Base-by-base conservation (phyloP, 148 eudicot species). In the Diospyros kaki region DNA sequence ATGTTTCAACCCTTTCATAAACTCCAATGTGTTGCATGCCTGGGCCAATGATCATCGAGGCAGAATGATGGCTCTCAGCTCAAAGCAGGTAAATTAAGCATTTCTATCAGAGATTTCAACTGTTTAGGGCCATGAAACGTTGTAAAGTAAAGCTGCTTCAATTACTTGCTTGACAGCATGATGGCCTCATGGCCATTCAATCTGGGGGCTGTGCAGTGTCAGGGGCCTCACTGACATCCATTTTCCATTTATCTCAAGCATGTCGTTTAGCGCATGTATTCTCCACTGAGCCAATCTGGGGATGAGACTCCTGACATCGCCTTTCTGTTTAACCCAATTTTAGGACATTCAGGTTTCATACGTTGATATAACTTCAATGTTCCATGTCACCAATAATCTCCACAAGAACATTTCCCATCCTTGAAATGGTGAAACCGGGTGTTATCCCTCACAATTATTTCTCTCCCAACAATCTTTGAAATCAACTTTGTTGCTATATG, bases 361-460 rank as follows among this genome's bases (percentile, higher is more conserved):
- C 9, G 12, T n/a, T 45, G 69, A 45, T 15, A 17, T 58, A 18
- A 18, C 39, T 52, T 48, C 11, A 15, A 6, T 72, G 15, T 61
- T 38, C 46, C 44, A 62, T 46, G 40, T 75, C 82, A 87, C 90
- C 90, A 87, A 70, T 87, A 90, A 81, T 88, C 92, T 58, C 87
- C 81, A 74, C 95, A 90, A 4, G 91, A 91, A 68, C 93, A 87
- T 42, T 81, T 71, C 15, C 87, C 88, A 65, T 87, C 88, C 71
- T 72, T 84, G 68, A 89, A 91, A 86, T 87, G 89, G 78, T 87
- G 93, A 79, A 87, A 87, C 58, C 87, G 76, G 68, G 77, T 79
- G 66, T 78, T 83, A 73, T 91, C 91, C 71, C 91, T 86, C 38
- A 87, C 88, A 56, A 89, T 73, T 41, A 87, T 89, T 71, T 85